A percentile compares a stretch with the other conserved stretches of the same genome.
Conservation (phyloP, 495 filamentous ascomycete genomes). For the Penicillium subrubescens region DNA sequence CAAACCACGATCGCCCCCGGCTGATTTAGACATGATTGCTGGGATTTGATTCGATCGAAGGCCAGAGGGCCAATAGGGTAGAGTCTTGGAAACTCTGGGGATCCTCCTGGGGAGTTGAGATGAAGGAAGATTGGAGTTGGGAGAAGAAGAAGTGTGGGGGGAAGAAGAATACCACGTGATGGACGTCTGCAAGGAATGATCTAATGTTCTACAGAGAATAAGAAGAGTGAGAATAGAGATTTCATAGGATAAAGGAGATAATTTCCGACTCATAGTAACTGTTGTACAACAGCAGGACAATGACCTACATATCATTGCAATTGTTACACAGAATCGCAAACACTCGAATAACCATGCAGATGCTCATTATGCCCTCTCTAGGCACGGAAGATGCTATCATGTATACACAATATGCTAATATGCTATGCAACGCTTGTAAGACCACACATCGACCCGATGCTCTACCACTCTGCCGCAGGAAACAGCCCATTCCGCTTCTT, state of each 20-base stretch:
- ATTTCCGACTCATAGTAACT: background rate
- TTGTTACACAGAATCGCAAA: background rate
- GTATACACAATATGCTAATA: background rate
- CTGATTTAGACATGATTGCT: background rate
- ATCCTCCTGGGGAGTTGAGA: background rate
- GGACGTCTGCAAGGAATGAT: background rate
- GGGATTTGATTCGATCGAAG: background rate
- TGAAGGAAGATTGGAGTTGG: background rate
- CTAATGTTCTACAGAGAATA: background rate
- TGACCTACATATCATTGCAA: background rate
- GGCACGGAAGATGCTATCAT: background rate
- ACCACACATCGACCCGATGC: background rate
- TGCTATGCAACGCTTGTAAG: background rate
- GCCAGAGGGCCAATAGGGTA: background rate
- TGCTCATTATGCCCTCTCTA: background rate
- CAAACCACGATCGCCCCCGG: background rate
- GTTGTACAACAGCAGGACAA: background rate
- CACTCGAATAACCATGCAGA: background rate
- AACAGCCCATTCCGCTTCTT: conserved; percentile 79
- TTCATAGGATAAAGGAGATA: background rate
- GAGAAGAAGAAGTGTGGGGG: background rate
- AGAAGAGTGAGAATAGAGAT: too few relatives aligned
- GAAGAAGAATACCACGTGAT: background rate
- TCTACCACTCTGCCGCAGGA: conserved; percentile 31
- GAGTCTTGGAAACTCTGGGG: background rate